phyloP scores from a whole-genome alignment of 495 filamentous ascomycete genomes.

The Delitschia confertaspora region DNA sequence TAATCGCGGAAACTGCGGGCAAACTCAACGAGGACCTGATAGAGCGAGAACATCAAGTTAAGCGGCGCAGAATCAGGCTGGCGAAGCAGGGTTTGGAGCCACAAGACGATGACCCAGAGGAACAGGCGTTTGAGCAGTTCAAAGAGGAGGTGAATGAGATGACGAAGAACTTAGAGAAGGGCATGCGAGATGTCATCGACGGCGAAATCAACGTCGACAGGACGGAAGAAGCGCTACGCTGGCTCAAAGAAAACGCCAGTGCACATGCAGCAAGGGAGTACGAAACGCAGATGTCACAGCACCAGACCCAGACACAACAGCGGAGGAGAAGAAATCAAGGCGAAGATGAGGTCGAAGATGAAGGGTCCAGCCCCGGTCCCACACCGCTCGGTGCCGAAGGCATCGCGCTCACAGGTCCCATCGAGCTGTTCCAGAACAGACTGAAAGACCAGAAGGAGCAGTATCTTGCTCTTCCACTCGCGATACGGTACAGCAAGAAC shows the following conservation, averaged over 20 bases:
- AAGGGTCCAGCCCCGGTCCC: conserved; percentile 17
- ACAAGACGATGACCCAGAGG: conserved; percentile 11
- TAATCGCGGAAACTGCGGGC: conserved; percentile 22
- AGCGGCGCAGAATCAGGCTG: conserved; percentile 13
- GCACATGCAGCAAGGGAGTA: conserved; percentile 3
- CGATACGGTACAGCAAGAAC: conserved; percentile 54
- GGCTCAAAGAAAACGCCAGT: conserved; percentile 7
- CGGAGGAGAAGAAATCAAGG: conserved; percentile 2
- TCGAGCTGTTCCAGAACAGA: conserved; percentile 25
- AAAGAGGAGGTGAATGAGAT: conserved; percentile 29
- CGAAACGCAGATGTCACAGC: conserved; percentile 13
- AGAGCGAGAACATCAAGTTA: conserved; percentile 12
- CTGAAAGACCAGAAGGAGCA: conserved; percentile 27
- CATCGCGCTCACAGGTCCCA: conserved; percentile 17
- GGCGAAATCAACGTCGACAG: conserved; percentile 20
- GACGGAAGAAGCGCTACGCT: conserved; percentile 16
- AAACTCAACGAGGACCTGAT: conserved; percentile 31
- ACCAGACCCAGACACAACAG: conserved; percentile 16
- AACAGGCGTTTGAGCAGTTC: conserved; percentile 19
- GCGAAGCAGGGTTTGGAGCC: conserved; percentile 17
- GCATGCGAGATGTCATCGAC: conserved; percentile 35
- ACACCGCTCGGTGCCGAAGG: conserved; percentile 5
- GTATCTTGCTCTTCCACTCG: conserved; percentile 29
- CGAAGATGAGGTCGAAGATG: conserved; percentile 15
- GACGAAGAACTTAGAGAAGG: conserved; percentile 34